These are phyloP conservation scores for Neopestalotiopsis sp. DNA, from an alignment of 2,329 filamentous ascomycete species.

Conservation along the genomic window DNA sequence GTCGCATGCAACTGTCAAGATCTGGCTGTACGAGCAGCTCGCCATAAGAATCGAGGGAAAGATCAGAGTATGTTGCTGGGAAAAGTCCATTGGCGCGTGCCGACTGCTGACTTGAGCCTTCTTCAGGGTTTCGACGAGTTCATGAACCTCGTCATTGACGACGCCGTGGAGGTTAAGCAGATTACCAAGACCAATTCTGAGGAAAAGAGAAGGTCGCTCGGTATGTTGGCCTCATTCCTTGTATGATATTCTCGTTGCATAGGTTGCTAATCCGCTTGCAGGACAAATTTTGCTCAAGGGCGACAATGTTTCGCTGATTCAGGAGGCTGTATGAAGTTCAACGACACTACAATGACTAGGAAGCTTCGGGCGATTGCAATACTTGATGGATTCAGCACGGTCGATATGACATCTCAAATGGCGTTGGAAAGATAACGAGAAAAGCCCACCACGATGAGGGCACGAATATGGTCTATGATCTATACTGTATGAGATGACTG, in stretches of 20 bases:
- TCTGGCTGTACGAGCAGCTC: conserved; percentile 98
- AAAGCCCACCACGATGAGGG: not conserved
- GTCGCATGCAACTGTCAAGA: conserved; percentile 79
- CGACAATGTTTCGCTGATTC: conserved; percentile 70
- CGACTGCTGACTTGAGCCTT: not conserved
- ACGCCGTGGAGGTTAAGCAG: conserved; percentile 90
- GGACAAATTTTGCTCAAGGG: conserved; percentile 71
- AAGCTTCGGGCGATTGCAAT: conserved; percentile 7
- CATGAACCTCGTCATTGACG: conserved; percentile 97
- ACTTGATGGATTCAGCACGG: conserved; percentile 4
- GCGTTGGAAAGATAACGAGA: not conserved
- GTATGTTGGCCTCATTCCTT: conserved; percentile 53
- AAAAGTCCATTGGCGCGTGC: not conserved
- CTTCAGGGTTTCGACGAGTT: conserved; percentile 95
- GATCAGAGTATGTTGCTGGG: conserved; percentile 73
- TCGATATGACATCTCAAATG: not conserved
- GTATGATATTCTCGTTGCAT: not conserved
- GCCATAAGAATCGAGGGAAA: conserved; percentile 94
- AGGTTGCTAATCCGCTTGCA: conserved; percentile 35
- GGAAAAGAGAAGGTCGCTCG: conserved; percentile 78
- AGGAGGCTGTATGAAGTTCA: conserved; percentile 43
- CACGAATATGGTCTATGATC: not conserved
- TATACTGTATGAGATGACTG: conserved; percentile 30
- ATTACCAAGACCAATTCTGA: conserved; percentile 78
- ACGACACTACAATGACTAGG: conserved; percentile 26